phyloP scores from a whole-genome alignment of 169 alveolate species.

The Plasmodium gonderi region DNA sequence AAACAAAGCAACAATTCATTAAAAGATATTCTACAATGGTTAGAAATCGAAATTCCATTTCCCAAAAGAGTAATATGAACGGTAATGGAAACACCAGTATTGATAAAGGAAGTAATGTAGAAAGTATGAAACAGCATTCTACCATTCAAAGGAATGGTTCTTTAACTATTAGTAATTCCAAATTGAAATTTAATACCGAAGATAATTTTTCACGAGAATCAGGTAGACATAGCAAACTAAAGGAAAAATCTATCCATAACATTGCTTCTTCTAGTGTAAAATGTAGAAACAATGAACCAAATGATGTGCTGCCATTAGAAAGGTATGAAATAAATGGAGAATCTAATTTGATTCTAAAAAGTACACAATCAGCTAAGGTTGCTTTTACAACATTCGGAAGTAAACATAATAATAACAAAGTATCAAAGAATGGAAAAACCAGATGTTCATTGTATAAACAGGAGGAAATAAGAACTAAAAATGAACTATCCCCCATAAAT shows the following conservation, averaged over 20 bases:
- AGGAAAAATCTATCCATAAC: not conserved
- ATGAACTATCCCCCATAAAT: not conserved
- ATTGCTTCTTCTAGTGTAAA: not conserved
- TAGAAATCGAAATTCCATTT: constrained; percentile 4
- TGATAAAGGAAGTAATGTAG: not conserved
- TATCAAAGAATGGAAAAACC: not conserved
- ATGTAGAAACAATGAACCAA: not conserved
- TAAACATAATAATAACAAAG: not conserved
- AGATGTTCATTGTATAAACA: not conserved
- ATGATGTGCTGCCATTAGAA: not conserved
- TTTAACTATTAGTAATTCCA: not conserved
- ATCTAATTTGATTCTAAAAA: not conserved
- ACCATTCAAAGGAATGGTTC: not conserved
- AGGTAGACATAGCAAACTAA: not conserved
- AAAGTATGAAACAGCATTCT: not conserved
- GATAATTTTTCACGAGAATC: not conserved
- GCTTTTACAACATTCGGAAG: not conserved
- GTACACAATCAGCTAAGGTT: not conserved
- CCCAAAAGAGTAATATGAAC: not conserved
- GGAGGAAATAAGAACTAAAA: not conserved
- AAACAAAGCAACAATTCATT: constrained; percentile 21
- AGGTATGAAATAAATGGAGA: not conserved
- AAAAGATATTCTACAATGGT: constrained; percentile 38
- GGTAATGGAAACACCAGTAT: not conserved
- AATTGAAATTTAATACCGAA: not conserved